phyloP scores from a whole-genome alignment of 2,329 filamentous ascomycete species.

The Aspergillus floridensis region DNA sequence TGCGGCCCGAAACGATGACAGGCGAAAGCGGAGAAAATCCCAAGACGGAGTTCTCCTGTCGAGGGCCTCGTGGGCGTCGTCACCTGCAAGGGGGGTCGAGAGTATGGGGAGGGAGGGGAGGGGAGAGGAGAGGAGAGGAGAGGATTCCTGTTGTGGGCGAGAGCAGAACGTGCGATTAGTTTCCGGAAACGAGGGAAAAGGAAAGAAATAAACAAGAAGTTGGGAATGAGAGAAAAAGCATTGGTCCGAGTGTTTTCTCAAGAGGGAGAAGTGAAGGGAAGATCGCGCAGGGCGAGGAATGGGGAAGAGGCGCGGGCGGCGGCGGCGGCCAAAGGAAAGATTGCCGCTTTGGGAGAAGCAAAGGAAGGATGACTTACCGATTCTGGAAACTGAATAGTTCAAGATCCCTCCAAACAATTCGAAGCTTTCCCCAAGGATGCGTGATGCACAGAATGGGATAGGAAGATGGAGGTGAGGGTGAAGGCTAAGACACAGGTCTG shows the following conservation, averaged over 20 bases:
- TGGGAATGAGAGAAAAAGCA: neutral
- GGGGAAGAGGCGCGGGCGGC: neutral
- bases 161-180: slow-evolving; percentile 1
- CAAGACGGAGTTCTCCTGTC: neutral
- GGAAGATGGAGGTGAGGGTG: neutral
- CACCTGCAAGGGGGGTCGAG: slow-evolving; percentile 4
- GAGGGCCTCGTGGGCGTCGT: slow-evolving; percentile 5
- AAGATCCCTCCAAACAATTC: too few species aligned
- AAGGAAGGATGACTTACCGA: neutral
- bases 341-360: too few species aligned
- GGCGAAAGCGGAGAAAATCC: slow-evolving; percentile 7
- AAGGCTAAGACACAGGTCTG: too few species aligned
- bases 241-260: neutral
- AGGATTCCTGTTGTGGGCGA: neutral
- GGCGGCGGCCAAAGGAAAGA: too few species aligned
- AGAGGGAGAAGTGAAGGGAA: neutral
- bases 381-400: neutral
- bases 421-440: neutral
- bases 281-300: neutral
- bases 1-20: slow-evolving; percentile 3
- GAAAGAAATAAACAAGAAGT: neutral
- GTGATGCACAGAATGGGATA: neutral
- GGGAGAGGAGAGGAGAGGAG: neutral
- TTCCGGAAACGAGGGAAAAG: neutral
- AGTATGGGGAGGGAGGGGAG: neutral